Percentiles rank a stretch among this genome's conserved stretches.
Conservation (phyloP, 345 rosid species). For the Rhodamnia rubescens region DNA sequence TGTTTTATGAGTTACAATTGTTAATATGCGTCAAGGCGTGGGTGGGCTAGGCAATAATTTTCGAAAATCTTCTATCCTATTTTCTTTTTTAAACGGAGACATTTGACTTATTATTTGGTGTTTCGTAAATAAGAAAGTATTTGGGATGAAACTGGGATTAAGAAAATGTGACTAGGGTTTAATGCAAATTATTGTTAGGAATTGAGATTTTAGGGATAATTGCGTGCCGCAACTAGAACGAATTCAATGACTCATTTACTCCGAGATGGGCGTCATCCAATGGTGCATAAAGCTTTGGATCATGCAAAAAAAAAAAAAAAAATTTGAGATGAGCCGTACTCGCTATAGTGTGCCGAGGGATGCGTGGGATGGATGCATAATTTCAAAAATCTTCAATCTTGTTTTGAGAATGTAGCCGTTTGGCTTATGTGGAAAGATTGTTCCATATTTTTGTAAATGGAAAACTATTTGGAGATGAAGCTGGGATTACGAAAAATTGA, state of each 20-base stretch:
- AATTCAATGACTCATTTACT: background rate
- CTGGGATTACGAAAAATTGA: background rate
- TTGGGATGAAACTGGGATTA: background rate
- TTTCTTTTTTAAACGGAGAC: background rate
- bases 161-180: background rate
- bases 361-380: no score
- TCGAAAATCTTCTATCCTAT: background rate
- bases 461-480: background rate
- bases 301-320: no score
- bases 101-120: background rate
- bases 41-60: background rate
- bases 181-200: background rate
- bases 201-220: background rate
- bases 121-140: background rate
- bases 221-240: background rate
- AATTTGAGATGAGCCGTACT: no score
- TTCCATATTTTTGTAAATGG: background rate
- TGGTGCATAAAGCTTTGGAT: background rate
- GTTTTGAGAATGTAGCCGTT: background rate
- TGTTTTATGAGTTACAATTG: background rate
- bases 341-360: no score
- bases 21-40: background rate
- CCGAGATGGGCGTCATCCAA: background rate
- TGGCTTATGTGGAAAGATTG: background rate
- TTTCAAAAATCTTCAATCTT: no score